These are phyloP conservation scores for Rhododendron williamsianum DNA, from an alignment of 148 eudicot genomes.

Conservation along the genomic window DNA sequence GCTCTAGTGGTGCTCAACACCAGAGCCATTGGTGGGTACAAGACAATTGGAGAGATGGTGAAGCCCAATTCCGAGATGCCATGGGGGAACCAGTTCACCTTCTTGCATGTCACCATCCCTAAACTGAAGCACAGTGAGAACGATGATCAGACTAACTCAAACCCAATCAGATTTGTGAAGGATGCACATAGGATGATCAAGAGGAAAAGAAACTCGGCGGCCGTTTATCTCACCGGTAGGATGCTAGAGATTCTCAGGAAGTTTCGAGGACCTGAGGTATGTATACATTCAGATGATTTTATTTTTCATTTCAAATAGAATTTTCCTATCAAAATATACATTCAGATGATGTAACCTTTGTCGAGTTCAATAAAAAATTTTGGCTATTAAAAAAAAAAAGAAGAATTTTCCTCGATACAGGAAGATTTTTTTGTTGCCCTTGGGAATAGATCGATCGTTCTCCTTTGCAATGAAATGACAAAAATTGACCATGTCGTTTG, in stretches of 20 bases:
- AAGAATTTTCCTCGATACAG: too few species aligned
- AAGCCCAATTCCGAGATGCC: slow-evolving; percentile 29
- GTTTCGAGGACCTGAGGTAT: slow-evolving; percentile 11
- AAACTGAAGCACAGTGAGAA: slow-evolving; percentile 5
- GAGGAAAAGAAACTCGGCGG: slow-evolving; percentile 27
- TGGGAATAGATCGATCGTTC: too few species aligned
- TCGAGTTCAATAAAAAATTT: too few species aligned
- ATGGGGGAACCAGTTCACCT: slow-evolving; percentile 47
- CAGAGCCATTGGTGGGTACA: slow-evolving; percentile 33
- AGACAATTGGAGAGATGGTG: slow-evolving; percentile 34
- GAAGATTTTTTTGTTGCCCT: too few species aligned
- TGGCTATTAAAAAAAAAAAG: too few species aligned
- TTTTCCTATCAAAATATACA: neutral
- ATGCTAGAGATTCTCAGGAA: neutral
- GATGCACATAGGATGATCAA: slow-evolving; percentile 21
- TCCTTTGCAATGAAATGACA: too few species aligned
- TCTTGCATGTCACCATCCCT: slow-evolving; percentile 35
- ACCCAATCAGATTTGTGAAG: slow-evolving; percentile 32
- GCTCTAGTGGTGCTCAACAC: slow-evolving; percentile 43
- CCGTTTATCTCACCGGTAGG: slow-evolving; percentile 3
- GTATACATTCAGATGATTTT: neutral
- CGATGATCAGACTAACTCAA: neutral
- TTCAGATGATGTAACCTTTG: too few species aligned
- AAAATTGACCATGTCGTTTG: neutral
- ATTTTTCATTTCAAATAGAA: neutral